Evolutionary conservation across 768 basidiomycete species (phyloP), one percentile per base, ranked within the genome.

Genomic region (Boletellus sp.): DNA sequence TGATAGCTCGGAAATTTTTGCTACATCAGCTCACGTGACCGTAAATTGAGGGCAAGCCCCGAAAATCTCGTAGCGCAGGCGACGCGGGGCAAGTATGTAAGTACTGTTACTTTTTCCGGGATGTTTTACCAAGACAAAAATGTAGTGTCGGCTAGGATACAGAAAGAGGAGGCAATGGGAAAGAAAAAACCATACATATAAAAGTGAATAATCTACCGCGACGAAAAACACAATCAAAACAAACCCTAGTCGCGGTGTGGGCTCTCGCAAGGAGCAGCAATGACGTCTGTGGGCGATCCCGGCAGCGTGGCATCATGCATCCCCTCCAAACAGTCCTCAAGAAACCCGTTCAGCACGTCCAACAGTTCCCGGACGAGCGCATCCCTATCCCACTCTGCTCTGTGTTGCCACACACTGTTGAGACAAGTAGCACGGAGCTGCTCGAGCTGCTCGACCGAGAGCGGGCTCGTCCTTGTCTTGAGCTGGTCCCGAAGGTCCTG

Each of bases 381-480:
- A 57, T 80, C 78, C 40, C 94, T 76, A 61, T 96, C 80, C 96
- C 96, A 99, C 31, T 87, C 86, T 12, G 74, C 71, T 32, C 94
- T 72, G 54, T 81, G 83, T 24, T 81, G 74, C 94, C 94, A 99
- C n/a, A 97, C 76, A 43, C 74, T 74, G 36, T 83, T 81, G 22
- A 94, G 78, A 58, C 84, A 87, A 3, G 79, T 82, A 8, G 96
- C 94, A 6, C 96, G 81, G 6, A 99, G 76, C 67, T 98, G 94
- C 64, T 98, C 96, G 6, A 99, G 78, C 63, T 95, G 84, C 63
- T 99, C 96, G 43, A 97, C 76, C 22, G 75, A 89, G 37, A 97
- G 72, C 0, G 62, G 63, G 6, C 52, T 63, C 1, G 95, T 96
- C 39, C 64, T 64, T 16, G 78, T 71, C 32, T 70, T 70, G 23